phyloP scores from a whole-genome alignment of 805 yeast species.

The Ogataea pini region DNA sequence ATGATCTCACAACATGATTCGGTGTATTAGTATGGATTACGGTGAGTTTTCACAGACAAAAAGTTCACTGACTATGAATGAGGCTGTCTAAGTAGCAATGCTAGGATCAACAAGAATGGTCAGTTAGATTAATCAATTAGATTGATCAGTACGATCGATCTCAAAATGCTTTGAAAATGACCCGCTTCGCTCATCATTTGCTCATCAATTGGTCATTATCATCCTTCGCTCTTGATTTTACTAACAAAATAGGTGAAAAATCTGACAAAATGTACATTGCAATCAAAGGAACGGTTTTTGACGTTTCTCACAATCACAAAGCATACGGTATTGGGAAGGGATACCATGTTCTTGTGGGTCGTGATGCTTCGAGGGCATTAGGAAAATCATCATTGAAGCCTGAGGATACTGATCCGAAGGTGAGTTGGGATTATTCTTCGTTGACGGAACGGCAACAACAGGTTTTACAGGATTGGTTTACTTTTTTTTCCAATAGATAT shows the following conservation, averaged over 20 bases:
- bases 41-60: too few species aligned
- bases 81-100: too few species aligned
- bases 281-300: constrained; percentile 75
- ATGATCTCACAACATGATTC: too few species aligned
- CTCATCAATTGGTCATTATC: too few species aligned
- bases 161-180: too few species aligned
- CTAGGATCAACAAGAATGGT: too few species aligned
- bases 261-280: constrained; percentile 62
- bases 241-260: constrained; percentile 37
- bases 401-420: constrained; percentile 45
- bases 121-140: too few species aligned
- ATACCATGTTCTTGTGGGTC: constrained; percentile 72
- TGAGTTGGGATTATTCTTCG: constrained; percentile 51
- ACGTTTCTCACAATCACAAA: constrained; percentile 63
- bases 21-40: too few species aligned
- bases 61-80: too few species aligned
- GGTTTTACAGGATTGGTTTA: constrained; percentile 74
- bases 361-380: constrained; percentile 74
- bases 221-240: background rate
- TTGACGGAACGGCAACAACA: constrained; percentile 60
- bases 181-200: background rate
- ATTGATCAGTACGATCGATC: too few species aligned
- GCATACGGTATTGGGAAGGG: constrained; percentile 79
- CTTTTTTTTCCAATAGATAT: constrained; percentile 57
- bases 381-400: constrained; percentile 65